These are phyloP conservation scores for Gyromitra esculenta DNA, from an alignment of 2,329 filamentous ascomycete species.

Conservation along the genomic window DNA sequence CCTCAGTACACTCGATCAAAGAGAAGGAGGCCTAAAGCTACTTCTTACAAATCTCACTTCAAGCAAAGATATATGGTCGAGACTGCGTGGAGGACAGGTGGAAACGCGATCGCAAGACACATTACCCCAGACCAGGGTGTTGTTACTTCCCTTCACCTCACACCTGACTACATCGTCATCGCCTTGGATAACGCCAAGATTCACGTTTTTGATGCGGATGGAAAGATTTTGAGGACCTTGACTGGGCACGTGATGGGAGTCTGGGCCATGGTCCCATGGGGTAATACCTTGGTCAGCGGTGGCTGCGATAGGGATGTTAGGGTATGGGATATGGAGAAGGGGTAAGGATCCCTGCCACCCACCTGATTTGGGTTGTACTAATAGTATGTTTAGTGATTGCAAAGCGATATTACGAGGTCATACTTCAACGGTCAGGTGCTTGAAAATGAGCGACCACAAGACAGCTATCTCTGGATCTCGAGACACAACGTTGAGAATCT, in stretches of 20 bases:
- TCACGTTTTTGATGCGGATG: slow-evolving; percentile 94
- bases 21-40: slow-evolving; percentile 70
- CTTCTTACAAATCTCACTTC: slow-evolving; percentile 95
- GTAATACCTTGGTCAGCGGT: slow-evolving; percentile 91
- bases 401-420: slow-evolving; percentile 89
- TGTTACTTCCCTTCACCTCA: slow-evolving; percentile 93
- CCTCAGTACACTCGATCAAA: slow-evolving; percentile 56
- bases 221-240: slow-evolving; percentile 85
- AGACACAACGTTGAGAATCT: slow-evolving; percentile 92
- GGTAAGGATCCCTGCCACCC: slow-evolving; percentile 67
- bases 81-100: slow-evolving; percentile 93
- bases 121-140: slow-evolving; percentile 97
- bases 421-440: slow-evolving; percentile 92
- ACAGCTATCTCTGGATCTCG: slow-evolving; percentile 96
- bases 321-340: slow-evolving; percentile 94
- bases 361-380: slow-evolving; percentile 32
- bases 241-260: slow-evolving; percentile 99
- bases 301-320: slow-evolving; percentile 96
- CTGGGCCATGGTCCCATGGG: slow-evolving; percentile 99
- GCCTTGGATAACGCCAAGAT: slow-evolving; percentile 98
- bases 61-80: slow-evolving; percentile 98
- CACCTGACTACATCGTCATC: slow-evolving; percentile 95
- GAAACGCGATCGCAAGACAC: slow-evolving; percentile 81
- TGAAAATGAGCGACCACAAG: slow-evolving; percentile 95
- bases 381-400: slow-evolving; percentile 67